phyloP scores from a whole-genome alignment of 768 basidiomycete genomes.

The Tylopilus rubrobrunneus region DNA sequence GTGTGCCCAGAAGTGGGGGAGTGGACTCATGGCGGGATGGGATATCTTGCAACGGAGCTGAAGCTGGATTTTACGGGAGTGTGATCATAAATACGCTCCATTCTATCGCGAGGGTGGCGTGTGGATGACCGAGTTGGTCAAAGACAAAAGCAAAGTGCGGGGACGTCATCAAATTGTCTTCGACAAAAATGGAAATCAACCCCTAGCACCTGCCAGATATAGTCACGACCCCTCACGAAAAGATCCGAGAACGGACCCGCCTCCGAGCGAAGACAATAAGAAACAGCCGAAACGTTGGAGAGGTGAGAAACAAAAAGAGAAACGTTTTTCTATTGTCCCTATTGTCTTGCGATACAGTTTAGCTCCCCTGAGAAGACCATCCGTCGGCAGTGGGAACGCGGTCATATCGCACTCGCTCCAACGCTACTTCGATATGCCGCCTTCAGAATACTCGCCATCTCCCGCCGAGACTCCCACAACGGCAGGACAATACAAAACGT shows the following conservation, averaged over 20 bases:
- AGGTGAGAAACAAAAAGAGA: constrained; percentile 14
- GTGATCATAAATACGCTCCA: constrained; percentile 25
- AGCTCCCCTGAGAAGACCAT: not conserved
- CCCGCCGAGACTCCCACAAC: constrained; percentile 34
- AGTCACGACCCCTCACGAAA: not conserved
- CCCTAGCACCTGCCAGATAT: constrained; percentile 4
- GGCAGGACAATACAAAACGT: constrained; percentile 37
- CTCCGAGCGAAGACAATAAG: constrained; percentile 26
- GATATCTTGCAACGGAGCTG: constrained; percentile 11
- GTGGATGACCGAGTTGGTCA: constrained; percentile 17
- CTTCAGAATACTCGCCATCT: constrained; percentile 27
- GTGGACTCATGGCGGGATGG: constrained; percentile 16
- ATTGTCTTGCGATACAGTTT: not conserved
- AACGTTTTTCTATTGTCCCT: constrained; percentile 24
- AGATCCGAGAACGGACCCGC: not conserved
- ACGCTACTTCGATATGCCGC: constrained; percentile 8
- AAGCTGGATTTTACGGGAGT: not conserved
- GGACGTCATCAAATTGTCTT: not conserved
- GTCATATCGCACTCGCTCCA: not conserved
- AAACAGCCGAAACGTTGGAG: constrained; percentile 1
- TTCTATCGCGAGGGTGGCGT: constrained; percentile 8
- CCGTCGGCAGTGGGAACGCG: not conserved
- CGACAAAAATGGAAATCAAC: constrained; percentile 3
- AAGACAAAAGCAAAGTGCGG: constrained; percentile 26
- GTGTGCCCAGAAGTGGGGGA: constrained; percentile 10